Evolutionary conservation across 495 filamentous ascomycete species (phyloP).

Genomic region (Aspergillus kassunensis): DNA sequence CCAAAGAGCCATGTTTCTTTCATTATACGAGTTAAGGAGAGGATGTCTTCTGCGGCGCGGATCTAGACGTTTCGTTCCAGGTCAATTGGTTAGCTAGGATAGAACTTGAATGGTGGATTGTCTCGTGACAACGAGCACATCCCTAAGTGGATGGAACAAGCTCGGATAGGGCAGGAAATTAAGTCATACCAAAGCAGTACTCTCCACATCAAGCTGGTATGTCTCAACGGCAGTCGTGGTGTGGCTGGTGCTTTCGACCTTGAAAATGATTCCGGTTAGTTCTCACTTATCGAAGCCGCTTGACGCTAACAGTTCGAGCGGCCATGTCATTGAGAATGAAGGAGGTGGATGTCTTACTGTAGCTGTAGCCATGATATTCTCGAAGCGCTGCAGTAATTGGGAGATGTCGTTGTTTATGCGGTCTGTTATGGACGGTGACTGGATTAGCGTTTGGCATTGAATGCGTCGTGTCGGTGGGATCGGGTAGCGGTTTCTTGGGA

Average conservation of each 20-base stretch:
- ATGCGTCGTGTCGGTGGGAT: neutral
- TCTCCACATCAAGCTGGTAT: conserved; percentile 61
- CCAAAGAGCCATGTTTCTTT: conserved; percentile 77
- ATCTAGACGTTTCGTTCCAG: conserved; percentile 45
- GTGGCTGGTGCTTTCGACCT: conserved; percentile 39
- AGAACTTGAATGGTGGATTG: neutral
- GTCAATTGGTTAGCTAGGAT: neutral
- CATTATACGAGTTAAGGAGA: conserved; percentile 57
- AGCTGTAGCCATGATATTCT: conserved; percentile 56
- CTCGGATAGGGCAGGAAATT: neutral
- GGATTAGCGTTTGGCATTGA: neutral
- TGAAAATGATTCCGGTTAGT: neutral
- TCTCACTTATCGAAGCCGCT: neutral
- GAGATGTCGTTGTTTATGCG: conserved; percentile 52
- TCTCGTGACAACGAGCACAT: too few relatives aligned
- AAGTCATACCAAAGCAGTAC: conserved; percentile 56
- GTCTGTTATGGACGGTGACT: conserved; percentile 33
- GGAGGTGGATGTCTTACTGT: conserved; percentile 38
- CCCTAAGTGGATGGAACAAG: neutral
- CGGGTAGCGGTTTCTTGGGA: neutral
- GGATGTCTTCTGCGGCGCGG: conserved; percentile 61
- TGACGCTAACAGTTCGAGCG: too few relatives aligned
- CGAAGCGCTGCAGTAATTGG: conserved; percentile 57
- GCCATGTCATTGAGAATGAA: neutral
- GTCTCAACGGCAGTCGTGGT: conserved; percentile 52